Conservation (phyloP, 2,329 filamentous ascomycete genomes). For the Aspergillus sp. region DNA sequence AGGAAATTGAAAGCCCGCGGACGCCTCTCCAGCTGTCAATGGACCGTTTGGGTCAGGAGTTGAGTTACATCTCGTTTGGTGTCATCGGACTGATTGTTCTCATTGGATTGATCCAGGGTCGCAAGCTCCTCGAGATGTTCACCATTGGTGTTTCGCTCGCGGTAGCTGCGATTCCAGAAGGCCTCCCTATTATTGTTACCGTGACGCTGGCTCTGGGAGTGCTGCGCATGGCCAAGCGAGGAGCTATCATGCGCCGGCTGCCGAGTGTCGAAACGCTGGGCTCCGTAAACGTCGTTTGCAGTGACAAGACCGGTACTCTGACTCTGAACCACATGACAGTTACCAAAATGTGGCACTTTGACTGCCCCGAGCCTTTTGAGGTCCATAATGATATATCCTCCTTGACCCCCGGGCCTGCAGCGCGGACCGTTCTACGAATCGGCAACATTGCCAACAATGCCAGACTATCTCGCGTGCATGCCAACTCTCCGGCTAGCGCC, state of each 20-base stretch:
- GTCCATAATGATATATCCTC: conserved; percentile 57
- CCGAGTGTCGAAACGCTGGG: conserved; percentile 97
- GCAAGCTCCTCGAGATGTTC: conserved; percentile 89
- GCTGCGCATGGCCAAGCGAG: conserved; percentile 90
- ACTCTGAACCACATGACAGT: conserved; percentile 99
- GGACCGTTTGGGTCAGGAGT: conserved; percentile 93
- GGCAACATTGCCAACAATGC: conserved; percentile 97
- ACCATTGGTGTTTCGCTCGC: conserved; percentile 96
- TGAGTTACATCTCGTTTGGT: conserved; percentile 94
- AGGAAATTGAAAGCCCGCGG: conserved; percentile 90
- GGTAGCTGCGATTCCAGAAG: conserved; percentile 94
- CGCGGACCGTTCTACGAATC: conserved; percentile 79
- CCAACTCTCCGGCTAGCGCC: conserved; percentile 68
- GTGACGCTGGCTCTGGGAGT: conserved; percentile 94
- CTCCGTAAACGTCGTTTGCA: conserved; percentile 99
- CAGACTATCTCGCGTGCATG: conserved; percentile 71
- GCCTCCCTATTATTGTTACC: conserved; percentile 95
- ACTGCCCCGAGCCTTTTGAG: conserved; percentile 60
- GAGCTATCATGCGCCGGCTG: conserved; percentile 92
- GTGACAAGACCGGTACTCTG: conserved; percentile 94
- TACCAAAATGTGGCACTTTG: conserved; percentile 94
- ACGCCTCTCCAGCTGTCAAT: conserved; percentile 94
- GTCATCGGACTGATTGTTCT: conserved; percentile 93
- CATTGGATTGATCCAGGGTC: conserved; percentile 86
- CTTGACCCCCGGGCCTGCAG: conserved; percentile 67